Base-by-base conservation (phyloP, 768 basidiomycete genomes). In the Lactifluus echinatus region DNA sequence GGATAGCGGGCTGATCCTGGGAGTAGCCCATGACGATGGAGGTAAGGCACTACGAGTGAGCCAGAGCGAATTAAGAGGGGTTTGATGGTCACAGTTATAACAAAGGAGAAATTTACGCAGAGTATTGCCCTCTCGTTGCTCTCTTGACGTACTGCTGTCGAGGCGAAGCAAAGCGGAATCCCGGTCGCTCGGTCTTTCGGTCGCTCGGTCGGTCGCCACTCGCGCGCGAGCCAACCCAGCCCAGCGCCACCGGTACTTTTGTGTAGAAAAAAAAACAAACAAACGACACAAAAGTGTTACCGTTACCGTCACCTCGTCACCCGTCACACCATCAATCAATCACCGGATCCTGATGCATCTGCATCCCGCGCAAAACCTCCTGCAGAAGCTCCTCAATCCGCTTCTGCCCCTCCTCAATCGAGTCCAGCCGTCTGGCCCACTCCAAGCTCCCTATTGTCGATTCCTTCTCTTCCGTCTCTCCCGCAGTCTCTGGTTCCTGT, bases 331-430 rank as follows among this genome's bases (percentile, higher is more conserved):
- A n/a, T n/a, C n/a, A n/a, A n/a, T n/a, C n/a, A n/a, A n/a, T n/a
- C n/a, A n/a, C n/a, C n/a, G n/a, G n/a, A n/a, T 6, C 26, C 23
- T n/a, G 14, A 0, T 15, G 21, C 11, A 12, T 4, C 45, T 34
- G 28, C 33, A 55, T 45, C 36, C 54, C 28, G 1, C 33, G 12
- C 39, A 60, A 33, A 53, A 63, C 49, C 36, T 62, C 63, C 15
- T 26, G 6, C 40, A 81, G 69, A 50, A 81, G 52, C 1, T 73
- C 71, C 64, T 80, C 79, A 36, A 80, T 79, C 53, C 79, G 69
- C 57, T 72, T 65, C 65, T 81, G 79, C 50, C 70, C 64, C 56
- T 67, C 67, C 56, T 80, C 79, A 26, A 80, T 73, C 31, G 61
- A 55, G 11, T 71, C 70, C 54, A 81, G 64, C 48, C 74, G 67